Evolutionary conservation across 2,329 filamentous ascomycete species (phyloP).

Genomic region (Nigrospora oryzae): DNA sequence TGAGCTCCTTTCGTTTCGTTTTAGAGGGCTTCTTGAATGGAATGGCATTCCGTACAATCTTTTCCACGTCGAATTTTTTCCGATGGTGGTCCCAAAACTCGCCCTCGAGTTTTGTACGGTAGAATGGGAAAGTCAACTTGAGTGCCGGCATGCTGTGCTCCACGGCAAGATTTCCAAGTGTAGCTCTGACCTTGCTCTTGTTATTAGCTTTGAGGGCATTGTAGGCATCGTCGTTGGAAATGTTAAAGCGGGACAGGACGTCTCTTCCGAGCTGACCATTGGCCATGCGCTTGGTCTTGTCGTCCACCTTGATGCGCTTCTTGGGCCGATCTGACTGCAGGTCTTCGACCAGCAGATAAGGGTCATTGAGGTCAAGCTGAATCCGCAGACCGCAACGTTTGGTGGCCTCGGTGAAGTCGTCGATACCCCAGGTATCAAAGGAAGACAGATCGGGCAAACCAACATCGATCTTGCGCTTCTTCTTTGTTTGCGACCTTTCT

Average conservation of each 20-base stretch:
- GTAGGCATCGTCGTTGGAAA: conserved; percentile 93
- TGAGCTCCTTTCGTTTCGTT: conserved; percentile 75
- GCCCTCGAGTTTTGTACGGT: conserved; percentile 73
- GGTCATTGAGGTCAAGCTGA: conserved; percentile 79
- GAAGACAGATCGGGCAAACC: conserved; percentile 49
- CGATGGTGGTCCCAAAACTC: conserved; percentile 61
- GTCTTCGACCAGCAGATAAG: conserved; percentile 76
- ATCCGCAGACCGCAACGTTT: conserved; percentile 69
- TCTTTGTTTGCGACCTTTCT: conserved; percentile 50
- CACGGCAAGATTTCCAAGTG: conserved; percentile 81
- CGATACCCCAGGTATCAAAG: conserved; percentile 63
- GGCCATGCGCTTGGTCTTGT: conserved; percentile 57
- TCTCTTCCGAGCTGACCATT: conserved; percentile 64
- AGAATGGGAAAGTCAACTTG: conserved; percentile 92
- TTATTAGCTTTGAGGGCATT: conserved; percentile 95
- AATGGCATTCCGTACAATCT: conserved; percentile 23
- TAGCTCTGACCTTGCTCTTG: conserved; percentile 90
- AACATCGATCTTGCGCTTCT: conserved; percentile 54
- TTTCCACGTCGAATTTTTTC: conserved; percentile 62
- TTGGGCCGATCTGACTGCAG: conserved; percentile 54
- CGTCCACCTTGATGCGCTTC: conserved; percentile 48
- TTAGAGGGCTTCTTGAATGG: conserved; percentile 44
- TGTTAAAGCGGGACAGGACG: conserved; percentile 79
- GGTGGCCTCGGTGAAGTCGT: conserved; percentile 70
- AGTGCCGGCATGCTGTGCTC: conserved; percentile 91